A percentile compares a stretch with the other conserved stretches of the same genome.
phyloP scores from a whole-genome alignment of 169 alveolate genomes.

The Haemoproteus tartakovskyi region DNA sequence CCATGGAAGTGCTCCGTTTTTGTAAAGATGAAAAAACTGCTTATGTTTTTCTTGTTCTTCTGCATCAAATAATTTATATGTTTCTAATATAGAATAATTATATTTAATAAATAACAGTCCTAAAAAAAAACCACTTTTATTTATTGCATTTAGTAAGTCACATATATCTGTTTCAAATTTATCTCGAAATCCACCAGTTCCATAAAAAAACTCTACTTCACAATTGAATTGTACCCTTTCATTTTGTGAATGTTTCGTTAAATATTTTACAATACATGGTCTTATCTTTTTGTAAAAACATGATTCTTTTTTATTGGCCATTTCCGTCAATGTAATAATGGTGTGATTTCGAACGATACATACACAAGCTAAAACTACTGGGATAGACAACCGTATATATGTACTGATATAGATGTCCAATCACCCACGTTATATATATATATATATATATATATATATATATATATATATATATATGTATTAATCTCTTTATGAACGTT shows the following conservation, averaged over 20 bases:
- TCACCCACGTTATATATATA: too few species aligned
- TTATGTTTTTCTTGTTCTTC: background rate
- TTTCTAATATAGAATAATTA: constrained; percentile 10
- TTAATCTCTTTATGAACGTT: too few species aligned
- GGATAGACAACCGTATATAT: too few species aligned
- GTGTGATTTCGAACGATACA: too few species aligned
- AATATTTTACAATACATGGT: constrained; percentile 28
- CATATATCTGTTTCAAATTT: constrained; percentile 10
- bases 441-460: too few species aligned
- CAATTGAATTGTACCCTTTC: constrained; percentile 8
- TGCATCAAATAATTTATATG: background rate
- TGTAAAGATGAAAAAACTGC: too few species aligned
- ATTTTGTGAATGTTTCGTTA: constrained; percentile 19
- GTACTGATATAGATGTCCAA: too few species aligned
- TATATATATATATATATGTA: too few species aligned
- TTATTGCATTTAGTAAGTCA: constrained; percentile 32
- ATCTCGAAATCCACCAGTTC: constrained; percentile 58
- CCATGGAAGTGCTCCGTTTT: background rate
- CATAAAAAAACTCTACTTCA: constrained; percentile 13
- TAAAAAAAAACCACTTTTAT: constrained; percentile 43
- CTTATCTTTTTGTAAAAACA: constrained; percentile 19
- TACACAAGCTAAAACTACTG: too few species aligned
- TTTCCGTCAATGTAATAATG: too few species aligned
- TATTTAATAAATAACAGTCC: constrained; percentile 46
- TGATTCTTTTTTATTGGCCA: constrained; percentile 19